Conservation (phyloP, 208 protist genomes). For the Trichomonas gallinae region DNA sequence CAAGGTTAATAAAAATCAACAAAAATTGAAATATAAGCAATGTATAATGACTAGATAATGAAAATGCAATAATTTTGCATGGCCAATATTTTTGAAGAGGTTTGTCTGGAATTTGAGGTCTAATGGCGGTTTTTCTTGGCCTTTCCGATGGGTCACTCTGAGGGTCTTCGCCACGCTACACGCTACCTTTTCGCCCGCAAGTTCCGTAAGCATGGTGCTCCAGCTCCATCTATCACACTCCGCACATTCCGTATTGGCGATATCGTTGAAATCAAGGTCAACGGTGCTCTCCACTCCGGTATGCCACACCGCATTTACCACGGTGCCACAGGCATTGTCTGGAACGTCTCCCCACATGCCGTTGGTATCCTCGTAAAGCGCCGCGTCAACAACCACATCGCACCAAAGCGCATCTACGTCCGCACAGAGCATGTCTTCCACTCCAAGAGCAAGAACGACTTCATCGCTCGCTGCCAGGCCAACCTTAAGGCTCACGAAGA, state of each 20-base stretch:
- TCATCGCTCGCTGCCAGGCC: slow-evolving; percentile 50
- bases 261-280: slow-evolving; percentile 92
- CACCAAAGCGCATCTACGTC: slow-evolving; percentile 97
- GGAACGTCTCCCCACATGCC: slow-evolving; percentile 92
- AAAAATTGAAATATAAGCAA: no score
- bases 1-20: no score
- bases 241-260: slow-evolving; percentile 89
- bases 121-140: slow-evolving; percentile 59
- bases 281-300: slow-evolving; percentile 89
- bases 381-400: slow-evolving; percentile 78
- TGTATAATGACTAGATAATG: no score
- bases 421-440: slow-evolving; percentile 94
- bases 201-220: slow-evolving; percentile 78
- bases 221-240: slow-evolving; percentile 74
- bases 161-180: slow-evolving; percentile 86
- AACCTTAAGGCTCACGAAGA: slow-evolving; percentile 31
- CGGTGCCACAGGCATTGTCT: slow-evolving; percentile 96
- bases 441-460: slow-evolving; percentile 61
- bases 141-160: slow-evolving; percentile 92
- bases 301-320: slow-evolving; percentile 99
- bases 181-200: slow-evolving; percentile 84
- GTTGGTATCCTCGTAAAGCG: slow-evolving; percentile 99
- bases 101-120: background rate
- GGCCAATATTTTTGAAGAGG: background rate
- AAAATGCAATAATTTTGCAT: no score